Percentiles rank a stretch among this genome's conserved stretches.
These are phyloP conservation scores for Volvox africanus DNA, from an alignment of 139 green algal species.

Conservation along the genomic window DNA sequence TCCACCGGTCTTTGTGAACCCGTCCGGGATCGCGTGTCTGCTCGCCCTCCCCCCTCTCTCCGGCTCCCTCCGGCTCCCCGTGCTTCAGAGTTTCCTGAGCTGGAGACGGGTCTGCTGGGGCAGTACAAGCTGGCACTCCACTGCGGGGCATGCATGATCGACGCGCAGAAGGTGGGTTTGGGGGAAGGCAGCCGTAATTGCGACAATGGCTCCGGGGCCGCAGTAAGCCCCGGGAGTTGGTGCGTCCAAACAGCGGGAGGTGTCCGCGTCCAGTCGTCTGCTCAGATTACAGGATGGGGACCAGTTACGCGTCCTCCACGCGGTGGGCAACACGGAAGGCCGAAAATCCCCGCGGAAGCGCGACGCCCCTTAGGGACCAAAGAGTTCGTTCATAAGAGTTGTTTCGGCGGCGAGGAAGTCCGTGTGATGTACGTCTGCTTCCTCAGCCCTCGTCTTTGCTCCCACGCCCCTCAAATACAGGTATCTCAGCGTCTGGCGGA, in stretches of 20 bases:
- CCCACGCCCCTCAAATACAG: neutral
- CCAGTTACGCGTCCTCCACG: too few relatives aligned
- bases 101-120: constrained; percentile 44
- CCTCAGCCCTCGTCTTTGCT: neutral
- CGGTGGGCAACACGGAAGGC: too few relatives aligned
- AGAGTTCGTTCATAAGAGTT: too few relatives aligned
- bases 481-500: constrained; percentile 46
- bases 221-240: neutral
- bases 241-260: too few relatives aligned
- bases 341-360: constrained; percentile 1
- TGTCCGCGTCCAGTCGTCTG: too few relatives aligned
- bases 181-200: neutral
- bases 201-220: neutral
- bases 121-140: constrained; percentile 64
- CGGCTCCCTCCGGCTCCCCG: neutral
- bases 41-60: neutral
- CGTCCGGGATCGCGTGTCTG: neutral
- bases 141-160: constrained; percentile 77
- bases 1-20: neutral
- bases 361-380: too few relatives aligned
- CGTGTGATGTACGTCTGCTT: too few relatives aligned
- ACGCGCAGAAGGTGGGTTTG: constrained; percentile 74
- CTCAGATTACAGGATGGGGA: too few relatives aligned
- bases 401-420: neutral
- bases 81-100: constrained; percentile 51